Evolutionary conservation across 2,329 filamentous ascomycete genomes (phyloP).

Genomic region (Trichoderma endophyticum): DNA sequence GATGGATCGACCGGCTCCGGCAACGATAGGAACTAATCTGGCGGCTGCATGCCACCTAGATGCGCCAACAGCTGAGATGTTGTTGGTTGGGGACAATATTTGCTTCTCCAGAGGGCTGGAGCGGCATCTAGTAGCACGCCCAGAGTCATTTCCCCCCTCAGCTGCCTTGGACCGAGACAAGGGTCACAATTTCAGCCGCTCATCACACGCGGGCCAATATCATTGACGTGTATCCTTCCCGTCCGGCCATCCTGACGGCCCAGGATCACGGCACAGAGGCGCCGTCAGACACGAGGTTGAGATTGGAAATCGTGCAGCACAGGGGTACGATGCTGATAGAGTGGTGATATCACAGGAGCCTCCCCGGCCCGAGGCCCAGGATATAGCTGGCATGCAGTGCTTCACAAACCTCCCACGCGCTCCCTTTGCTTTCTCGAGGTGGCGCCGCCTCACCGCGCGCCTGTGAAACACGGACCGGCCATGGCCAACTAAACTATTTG

Average conservation of each 20-base stretch:
- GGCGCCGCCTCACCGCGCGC: conserved; percentile 16
- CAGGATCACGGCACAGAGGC: background rate
- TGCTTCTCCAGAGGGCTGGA: background rate
- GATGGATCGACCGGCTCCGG: conserved; percentile 9
- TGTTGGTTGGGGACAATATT: no score
- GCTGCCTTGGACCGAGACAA: conserved; percentile 4
- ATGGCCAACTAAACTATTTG: background rate
- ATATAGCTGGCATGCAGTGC: background rate
- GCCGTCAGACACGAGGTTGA: background rate
- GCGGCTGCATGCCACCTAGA: no score
- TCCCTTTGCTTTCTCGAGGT: background rate
- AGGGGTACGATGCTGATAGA: background rate
- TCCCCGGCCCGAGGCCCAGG: background rate
- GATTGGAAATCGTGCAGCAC: background rate
- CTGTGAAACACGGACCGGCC: background rate
- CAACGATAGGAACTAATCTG: background rate
- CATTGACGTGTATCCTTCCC: background rate
- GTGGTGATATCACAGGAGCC: background rate
- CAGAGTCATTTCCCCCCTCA: conserved; percentile 1
- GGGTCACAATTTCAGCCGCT: conserved; percentile 2
- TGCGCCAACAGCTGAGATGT: no score
- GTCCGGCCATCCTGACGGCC: background rate
- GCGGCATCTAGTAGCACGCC: no score
- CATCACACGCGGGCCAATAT: background rate
- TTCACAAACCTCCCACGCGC: background rate